Evolutionary conservation across 495 filamentous ascomycete species (phyloP).

Genomic region (Penicillium desertorum): DNA sequence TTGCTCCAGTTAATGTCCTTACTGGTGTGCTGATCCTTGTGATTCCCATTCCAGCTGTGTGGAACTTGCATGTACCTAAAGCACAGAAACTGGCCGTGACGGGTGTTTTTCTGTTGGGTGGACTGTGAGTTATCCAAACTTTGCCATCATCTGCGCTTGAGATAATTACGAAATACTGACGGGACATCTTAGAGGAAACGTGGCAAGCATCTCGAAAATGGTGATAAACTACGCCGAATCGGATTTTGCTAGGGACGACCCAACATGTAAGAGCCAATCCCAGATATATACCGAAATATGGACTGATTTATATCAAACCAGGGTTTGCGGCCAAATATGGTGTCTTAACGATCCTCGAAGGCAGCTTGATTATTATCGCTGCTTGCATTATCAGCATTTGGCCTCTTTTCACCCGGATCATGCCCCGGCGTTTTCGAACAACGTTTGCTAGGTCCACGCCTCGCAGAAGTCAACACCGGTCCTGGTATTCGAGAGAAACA

Average conservation of each 20-base stretch:
- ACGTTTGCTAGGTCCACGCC: background rate
- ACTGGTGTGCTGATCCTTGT: slow-evolving; percentile 38
- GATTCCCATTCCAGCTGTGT: slow-evolving; percentile 43
- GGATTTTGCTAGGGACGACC: slow-evolving; percentile 6
- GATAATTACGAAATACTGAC: background rate
- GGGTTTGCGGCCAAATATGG: slow-evolving; percentile 18
- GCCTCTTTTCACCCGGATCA: slow-evolving; percentile 20
- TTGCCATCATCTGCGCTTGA: background rate
- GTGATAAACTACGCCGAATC: slow-evolving; percentile 15
- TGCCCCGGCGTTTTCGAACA: slow-evolving; percentile 12
- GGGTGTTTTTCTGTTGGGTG: slow-evolving; percentile 25
- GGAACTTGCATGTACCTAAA: slow-evolving; percentile 22
- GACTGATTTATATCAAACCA: background rate
- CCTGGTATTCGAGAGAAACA: background rate
- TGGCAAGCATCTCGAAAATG: slow-evolving; percentile 25
- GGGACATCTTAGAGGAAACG: slow-evolving; percentile 12
- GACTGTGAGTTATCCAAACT: slow-evolving; percentile 20
- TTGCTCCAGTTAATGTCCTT: slow-evolving; percentile 28
- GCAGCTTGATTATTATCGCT: slow-evolving; percentile 19
- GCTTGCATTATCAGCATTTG: slow-evolving; percentile 25
- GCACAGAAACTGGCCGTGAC: slow-evolving; percentile 25
- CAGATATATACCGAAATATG: background rate
- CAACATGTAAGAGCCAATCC: slow-evolving; percentile 18
- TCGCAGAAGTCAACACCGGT: background rate
- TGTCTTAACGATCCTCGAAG: slow-evolving; percentile 17